A percentile compares a stretch with the other conserved stretches of the same genome.
phyloP scores from a whole-genome alignment of 345 rosid species.

The Corchorus olitorius region DNA sequence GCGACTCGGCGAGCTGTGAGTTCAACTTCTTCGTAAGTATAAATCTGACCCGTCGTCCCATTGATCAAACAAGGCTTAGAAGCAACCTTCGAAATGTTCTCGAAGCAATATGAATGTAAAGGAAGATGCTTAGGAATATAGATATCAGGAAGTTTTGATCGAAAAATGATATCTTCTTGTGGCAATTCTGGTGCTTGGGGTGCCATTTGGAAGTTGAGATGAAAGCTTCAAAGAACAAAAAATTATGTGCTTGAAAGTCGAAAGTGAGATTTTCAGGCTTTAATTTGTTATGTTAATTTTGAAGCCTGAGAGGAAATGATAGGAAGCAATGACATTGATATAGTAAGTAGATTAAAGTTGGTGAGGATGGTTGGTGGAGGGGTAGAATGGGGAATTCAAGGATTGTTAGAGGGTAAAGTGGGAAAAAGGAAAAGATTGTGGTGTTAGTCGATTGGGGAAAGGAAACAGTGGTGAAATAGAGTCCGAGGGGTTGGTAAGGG shows the following conservation, averaged over 20 bases:
- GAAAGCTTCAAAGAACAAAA: background rate
- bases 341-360: conserved; percentile 22
- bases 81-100: conserved; percentile 44
- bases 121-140: conserved; percentile 75
- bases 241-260: background rate
- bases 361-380: conserved; percentile 28
- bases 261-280: background rate
- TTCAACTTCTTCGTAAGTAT: conserved; percentile 76
- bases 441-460: background rate
- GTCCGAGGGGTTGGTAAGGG: conserved; percentile 13
- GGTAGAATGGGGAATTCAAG: background rate
- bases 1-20: conserved; percentile 60
- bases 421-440: background rate
- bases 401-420: background rate
- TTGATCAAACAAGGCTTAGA: conserved; percentile 73
- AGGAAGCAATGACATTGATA: conserved; percentile 18
- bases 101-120: conserved; percentile 68
- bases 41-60: conserved; percentile 57
- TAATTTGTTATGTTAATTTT: background rate
- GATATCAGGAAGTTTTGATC: conserved; percentile 80
- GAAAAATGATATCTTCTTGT: conserved; percentile 54
- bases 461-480: background rate
- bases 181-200: conserved; percentile 16
- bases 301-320: conserved; percentile 10
- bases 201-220: background rate